phyloP scores from a whole-genome alignment of 805 yeast genomes.

The Saccharomycopsis schoenii region DNA sequence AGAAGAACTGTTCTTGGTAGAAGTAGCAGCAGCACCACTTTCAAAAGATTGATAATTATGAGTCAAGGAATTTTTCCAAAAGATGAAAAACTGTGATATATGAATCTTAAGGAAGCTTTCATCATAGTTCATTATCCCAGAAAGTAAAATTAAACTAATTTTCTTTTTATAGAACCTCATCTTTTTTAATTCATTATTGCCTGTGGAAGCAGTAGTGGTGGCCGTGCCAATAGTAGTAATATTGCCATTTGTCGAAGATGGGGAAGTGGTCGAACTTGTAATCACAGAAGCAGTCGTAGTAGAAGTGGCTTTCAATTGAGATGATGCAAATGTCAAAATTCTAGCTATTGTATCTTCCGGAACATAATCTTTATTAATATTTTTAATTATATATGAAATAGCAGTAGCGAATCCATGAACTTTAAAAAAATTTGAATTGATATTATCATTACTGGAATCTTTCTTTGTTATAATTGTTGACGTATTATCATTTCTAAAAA shows the following conservation, averaged over 20 bases:
- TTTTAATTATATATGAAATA: conserved; percentile 28
- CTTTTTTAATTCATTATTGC: conserved; percentile 18
- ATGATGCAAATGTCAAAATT: conserved; percentile 34
- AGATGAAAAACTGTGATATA: conserved; percentile 44
- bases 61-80: conserved; percentile 55
- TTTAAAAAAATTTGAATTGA: conserved; percentile 22
- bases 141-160: conserved; percentile 51
- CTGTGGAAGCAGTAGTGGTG: conserved; percentile 20
- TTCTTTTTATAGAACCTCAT: conserved; percentile 27
- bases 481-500: conserved; percentile 11
- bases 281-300: conserved; percentile 21
- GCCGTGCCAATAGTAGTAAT: not conserved
- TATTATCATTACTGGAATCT: conserved; percentile 4
- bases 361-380: conserved; percentile 33
- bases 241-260: conserved; percentile 8
- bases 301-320: conserved; percentile 32
- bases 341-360: conserved; percentile 36
- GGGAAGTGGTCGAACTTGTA: conserved; percentile 3
- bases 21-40: conserved; percentile 19
- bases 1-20: conserved; percentile 26
- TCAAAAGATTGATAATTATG: conserved; percentile 34
- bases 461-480: not conserved
- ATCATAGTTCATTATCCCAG: conserved; percentile 57
- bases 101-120: conserved; percentile 44
- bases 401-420: conserved; percentile 33